A percentile compares a stretch with the other conserved stretches of the same genome.
phyloP scores from a whole-genome alignment of 108 stramenopile genomes.

The Skeletonema menzelii region DNA sequence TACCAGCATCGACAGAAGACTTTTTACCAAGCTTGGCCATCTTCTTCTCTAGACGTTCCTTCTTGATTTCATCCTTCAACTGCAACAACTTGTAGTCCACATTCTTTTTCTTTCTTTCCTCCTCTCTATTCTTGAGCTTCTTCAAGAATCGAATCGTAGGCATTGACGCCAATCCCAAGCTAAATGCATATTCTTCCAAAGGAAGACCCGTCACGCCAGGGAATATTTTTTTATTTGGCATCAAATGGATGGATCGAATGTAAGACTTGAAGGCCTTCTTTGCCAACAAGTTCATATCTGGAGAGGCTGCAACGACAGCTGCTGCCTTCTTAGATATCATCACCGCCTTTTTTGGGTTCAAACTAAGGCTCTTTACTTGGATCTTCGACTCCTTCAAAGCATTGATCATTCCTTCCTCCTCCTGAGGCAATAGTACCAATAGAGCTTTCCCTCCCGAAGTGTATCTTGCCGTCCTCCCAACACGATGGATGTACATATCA shows the following conservation, averaged over 20 bases:
- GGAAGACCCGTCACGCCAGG: slow-evolving; percentile 65
- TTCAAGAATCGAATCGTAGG: slow-evolving; percentile 85
- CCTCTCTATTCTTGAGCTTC: slow-evolving; percentile 76
- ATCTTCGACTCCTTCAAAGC: slow-evolving; percentile 66
- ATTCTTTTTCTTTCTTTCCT: slow-evolving; percentile 87
- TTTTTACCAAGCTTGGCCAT: slow-evolving; percentile 56
- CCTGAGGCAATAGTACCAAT: slow-evolving; percentile 84
- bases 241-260: slow-evolving; percentile 83
- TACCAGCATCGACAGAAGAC: slow-evolving; percentile 16
- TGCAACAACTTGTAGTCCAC: slow-evolving; percentile 86
- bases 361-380: slow-evolving; percentile 80
- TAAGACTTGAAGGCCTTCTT: slow-evolving; percentile 95
- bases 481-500: slow-evolving; percentile 92
- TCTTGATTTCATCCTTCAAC: slow-evolving; percentile 93
- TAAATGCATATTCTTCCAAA: slow-evolving; percentile 82
- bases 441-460: slow-evolving; percentile 84
- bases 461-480: slow-evolving; percentile 95
- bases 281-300: slow-evolving; percentile 69
- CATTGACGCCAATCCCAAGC: slow-evolving; percentile 88
- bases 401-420: slow-evolving; percentile 70
- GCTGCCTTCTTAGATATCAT: slow-evolving; percentile 86
- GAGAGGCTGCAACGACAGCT: slow-evolving; percentile 82
- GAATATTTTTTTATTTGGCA: slow-evolving; percentile 83
- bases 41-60: slow-evolving; percentile 87
- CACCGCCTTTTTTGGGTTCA: slow-evolving; percentile 94